Base-by-base conservation (phyloP, 208 protist species). In the Acanthamoeba lenticulata region DNA sequence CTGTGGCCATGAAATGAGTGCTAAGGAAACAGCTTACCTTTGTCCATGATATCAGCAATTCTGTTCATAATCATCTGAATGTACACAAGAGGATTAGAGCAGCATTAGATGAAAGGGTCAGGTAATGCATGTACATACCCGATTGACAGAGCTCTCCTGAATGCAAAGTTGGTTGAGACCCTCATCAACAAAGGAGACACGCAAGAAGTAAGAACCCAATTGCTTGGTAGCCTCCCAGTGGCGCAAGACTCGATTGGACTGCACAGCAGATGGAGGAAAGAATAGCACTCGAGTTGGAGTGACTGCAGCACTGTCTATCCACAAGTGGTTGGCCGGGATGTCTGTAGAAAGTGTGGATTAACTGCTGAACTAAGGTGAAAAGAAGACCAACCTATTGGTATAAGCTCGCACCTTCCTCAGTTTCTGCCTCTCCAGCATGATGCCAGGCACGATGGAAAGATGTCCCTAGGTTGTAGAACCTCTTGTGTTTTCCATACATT, bases 401-500 rank as follows among this genome's bases (percentile, higher is more conserved):
- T n/a, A 65, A 65, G 55, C 55, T 65, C 27, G 55, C 55, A 65
- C 55, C 55, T 32, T 65, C 55, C 55, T 52, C 55, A 65, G 55
- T n/a, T 65, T 65, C 55, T 65, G 17, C 55, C 55, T 65, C 55
- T 65, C 55, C 55, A 34, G 55, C 55, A 65, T 65, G 55, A 65
- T 65, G 55, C 55, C 55, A 65, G 55, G 55, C 55, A 32, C 27
- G 55, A 34, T 65, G 55, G 55, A 65, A 65, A 65, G 55, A 65
- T 65, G 55, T 65, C 24, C 55, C 55, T 65, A n/a, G 55, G 55
- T 65, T 65, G 55, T 65, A 65, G 55, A 65, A 65, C 55, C 55
- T 65, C 55, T 65, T 65, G 55, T 65, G 55, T n/a, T 65, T 65
- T 65, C 55, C 55, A 65, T 65, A 65, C 55, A 65, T 65, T 65